Conservation (phyloP, 1,284 basidiomycete species). For the Cutaneotrichosporon sp. region DNA sequence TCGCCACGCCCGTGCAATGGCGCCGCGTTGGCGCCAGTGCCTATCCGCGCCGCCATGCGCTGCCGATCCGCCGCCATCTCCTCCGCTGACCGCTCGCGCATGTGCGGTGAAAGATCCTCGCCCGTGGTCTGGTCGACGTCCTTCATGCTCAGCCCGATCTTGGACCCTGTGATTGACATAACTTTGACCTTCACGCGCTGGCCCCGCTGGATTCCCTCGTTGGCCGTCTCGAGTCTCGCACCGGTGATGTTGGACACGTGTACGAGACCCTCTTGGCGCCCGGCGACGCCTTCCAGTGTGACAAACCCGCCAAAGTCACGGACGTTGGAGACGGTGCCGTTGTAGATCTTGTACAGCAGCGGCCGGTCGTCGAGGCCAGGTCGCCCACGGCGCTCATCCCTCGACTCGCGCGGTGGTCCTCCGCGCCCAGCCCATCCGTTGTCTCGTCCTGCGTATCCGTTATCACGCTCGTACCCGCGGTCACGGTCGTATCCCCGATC, state of each 20-base stretch:
- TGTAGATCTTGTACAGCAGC: slow-evolving; percentile 91
- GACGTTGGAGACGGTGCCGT: slow-evolving; percentile 77
- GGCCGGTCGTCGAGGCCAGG: slow-evolving; percentile 71
- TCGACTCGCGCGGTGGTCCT: background rate
- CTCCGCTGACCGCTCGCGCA: slow-evolving; percentile 87
- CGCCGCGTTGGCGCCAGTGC: slow-evolving; percentile 58
- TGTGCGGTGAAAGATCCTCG: slow-evolving; percentile 79
- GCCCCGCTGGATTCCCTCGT: slow-evolving; percentile 78
- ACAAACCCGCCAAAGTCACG: slow-evolving; percentile 98
- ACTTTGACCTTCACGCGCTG: slow-evolving; percentile 93
- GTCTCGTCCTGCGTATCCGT: slow-evolving; percentile 43
- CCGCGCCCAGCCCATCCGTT: slow-evolving; percentile 31
- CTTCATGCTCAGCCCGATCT: slow-evolving; percentile 90
- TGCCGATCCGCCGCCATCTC: slow-evolving; percentile 79
- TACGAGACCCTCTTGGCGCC: slow-evolving; percentile 92
- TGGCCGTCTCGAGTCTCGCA: slow-evolving; percentile 77
- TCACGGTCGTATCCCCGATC: slow-evolving; percentile 24
- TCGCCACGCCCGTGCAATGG: slow-evolving; percentile 33
- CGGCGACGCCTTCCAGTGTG: slow-evolving; percentile 77
- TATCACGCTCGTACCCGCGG: slow-evolving; percentile 51
- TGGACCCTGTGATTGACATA: slow-evolving; percentile 80
- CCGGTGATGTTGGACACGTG: slow-evolving; percentile 88
- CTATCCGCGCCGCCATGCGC: slow-evolving; percentile 63
- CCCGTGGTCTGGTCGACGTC: slow-evolving; percentile 92
- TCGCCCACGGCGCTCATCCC: background rate